Evolutionary conservation across 441 rosid genomes (phyloP).

Genomic region (Omphalea diandra): DNA sequence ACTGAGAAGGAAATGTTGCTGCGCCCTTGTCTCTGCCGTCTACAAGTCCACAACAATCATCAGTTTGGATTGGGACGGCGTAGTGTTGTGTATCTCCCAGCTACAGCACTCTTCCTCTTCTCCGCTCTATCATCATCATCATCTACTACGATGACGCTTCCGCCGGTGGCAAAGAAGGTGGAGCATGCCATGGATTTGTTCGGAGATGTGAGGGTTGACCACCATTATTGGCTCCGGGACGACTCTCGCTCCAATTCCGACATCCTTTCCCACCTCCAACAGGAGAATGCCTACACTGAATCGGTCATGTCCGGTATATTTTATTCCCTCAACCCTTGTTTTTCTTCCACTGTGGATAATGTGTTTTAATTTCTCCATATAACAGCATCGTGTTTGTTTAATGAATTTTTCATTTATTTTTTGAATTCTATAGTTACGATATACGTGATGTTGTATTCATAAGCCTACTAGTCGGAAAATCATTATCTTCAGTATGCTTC

Average conservation of each 20-base stretch:
- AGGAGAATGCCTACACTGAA: slow-evolving; percentile 67
- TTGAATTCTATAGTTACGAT: no score
- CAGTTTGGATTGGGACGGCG: background rate
- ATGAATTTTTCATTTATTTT: no score
- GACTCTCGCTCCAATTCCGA: slow-evolving; percentile 74
- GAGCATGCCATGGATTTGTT: slow-evolving; percentile 75
- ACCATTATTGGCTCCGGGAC: slow-evolving; percentile 91
- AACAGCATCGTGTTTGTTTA: no score
- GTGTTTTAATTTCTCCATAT: no score
- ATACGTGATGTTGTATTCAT: no score
- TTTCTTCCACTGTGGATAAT: no score
- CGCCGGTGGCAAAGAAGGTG: slow-evolving; percentile 80
- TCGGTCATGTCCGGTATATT: slow-evolving; percentile 55
- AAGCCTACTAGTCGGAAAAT: no score
- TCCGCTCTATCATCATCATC: background rate
- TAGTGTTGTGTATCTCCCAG: background rate
- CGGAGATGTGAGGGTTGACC: slow-evolving; percentile 71
- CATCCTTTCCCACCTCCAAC: slow-evolving; percentile 54
- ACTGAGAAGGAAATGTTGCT: background rate
- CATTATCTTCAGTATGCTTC: no score
- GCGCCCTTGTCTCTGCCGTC: background rate
- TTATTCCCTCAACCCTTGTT: background rate
- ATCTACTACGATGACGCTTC: slow-evolving; percentile 19
- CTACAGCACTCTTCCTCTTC: background rate
- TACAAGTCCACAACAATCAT: background rate